Evolutionary conservation across 2,329 filamentous ascomycete genomes (phyloP), one percentile per base, ranked within the genome.

Genomic region (Xylariales sp.): DNA sequence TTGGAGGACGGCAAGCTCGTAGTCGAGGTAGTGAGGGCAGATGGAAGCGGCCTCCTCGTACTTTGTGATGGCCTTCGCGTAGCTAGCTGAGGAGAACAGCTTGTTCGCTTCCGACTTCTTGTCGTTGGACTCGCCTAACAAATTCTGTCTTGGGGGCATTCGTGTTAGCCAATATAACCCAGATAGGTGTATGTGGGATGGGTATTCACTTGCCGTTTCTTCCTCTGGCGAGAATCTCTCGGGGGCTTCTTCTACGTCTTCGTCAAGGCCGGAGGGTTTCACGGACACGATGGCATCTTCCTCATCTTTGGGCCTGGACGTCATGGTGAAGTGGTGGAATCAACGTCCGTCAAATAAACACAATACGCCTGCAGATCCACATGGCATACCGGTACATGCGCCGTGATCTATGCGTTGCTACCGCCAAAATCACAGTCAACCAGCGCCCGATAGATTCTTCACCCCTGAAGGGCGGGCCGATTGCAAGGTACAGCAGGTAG

Each of bases 11-110:
- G 90, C 88, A 47, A 91, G 73, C 52, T 95, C 88, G 65, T 88
- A 95, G 59, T 91, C 82, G 19, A 95, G 77, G 59, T 95, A 94
- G 49, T 80, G 82, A 2, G 91, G 91, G 55, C 88, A 90, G 6
- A 82, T 76, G 10, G 80, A 73, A 3, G 94, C 71, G 16, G 93
- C 90, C 50, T 84, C 79, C 55, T 89, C 84, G 65, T 97, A 97
- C 46, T 78, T 84, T 51, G 82, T 77, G 47, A 97, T 83, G 29
- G 91, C 91, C 47, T 84, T 80, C 42, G 83, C 76, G 63, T 85
- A 93, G 47, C 82, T 78, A 31, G 78, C 76, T 3, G 78, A 74
- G 1, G 75, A 70, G 64, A 96, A 97, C n/a, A 89, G 75, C 4
- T 75, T 63, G 58, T 96, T 97, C 11, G 88, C 91, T 42, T 81